Base-by-base conservation (phyloP, 805 yeast genomes). In the Saitoella complicata region DNA sequence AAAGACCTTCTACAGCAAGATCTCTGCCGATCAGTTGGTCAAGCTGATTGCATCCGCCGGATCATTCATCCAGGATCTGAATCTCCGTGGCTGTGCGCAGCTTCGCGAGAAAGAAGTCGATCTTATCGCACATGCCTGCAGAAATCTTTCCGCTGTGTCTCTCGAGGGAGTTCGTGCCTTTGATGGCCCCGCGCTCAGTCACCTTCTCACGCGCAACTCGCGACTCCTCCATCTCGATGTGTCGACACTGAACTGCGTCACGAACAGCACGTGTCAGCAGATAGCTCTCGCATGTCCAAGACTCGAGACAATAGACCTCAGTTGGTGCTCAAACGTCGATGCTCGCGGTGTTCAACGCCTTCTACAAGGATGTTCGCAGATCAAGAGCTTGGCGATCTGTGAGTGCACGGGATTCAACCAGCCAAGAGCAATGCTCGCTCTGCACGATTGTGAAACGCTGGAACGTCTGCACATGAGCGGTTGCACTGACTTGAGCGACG, bases 141-240 rank as follows among this genome's bases (percentile, higher is more conserved):
- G 36, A n/a, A 45, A 33, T 43, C 42, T 49, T 8, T 32, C n/a
- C n/a, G 44, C 39, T 32, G 10, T 49, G 5, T 39, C 42, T 32
- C 39, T 48, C 29, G 51, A 49, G 33, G 46, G 45, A 29, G 38
- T 47, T 38, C 35, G 38, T 9, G 30, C 11, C 34, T 49, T 49
- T 39, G 51, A 49, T 34, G 48, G 44, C 40, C 44, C 42, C 32
- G 46, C 49, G 37, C 47, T 49, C 30, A 42, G 46, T 13, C 51
- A 44, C 31, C 36, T 49, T 8, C 11, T 49, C 33, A 39, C 40
- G 35, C 39, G 31, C 32, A 48, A 47, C 32, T 7, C 29, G 32
- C 29, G 11, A 6, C 42, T 49, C 37, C 31, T 31, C 32, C 37
- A 42, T 12, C n/a, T 45, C 32, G 40, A 34, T 31, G 32, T 48